These are phyloP conservation scores for Xylaria sp. DNA, from an alignment of 2,329 filamentous ascomycete genomes.

Conservation along the genomic window DNA sequence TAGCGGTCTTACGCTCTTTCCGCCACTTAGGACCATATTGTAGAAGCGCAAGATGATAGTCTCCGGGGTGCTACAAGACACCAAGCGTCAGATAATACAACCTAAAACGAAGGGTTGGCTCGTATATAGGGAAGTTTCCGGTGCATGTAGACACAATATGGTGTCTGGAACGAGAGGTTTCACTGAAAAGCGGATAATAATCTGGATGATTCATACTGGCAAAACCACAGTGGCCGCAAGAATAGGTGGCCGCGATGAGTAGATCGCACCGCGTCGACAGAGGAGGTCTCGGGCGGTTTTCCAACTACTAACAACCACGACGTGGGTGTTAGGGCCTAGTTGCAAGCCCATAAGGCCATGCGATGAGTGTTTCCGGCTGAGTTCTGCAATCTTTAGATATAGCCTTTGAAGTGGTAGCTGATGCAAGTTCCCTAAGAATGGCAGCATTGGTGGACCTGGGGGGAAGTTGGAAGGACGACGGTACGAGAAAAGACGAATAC, in stretches of 20 bases:
- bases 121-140: background rate
- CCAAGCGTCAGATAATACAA: background rate
- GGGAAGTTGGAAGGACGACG: constrained; percentile 33
- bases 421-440: constrained; percentile 41
- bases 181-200: background rate
- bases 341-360: constrained; percentile 39
- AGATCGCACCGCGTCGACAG: constrained; percentile 39
- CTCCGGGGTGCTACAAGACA: constrained; percentile 25
- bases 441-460: constrained; percentile 37
- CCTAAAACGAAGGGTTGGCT: background rate
- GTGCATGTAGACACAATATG: too few species aligned
- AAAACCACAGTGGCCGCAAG: constrained; percentile 32
- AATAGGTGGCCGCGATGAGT: constrained; percentile 39
- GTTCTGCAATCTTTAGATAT: constrained; percentile 37
- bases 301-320: constrained; percentile 41
- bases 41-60: constrained; percentile 38
- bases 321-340: constrained; percentile 35
- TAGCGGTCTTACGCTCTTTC: constrained; percentile 36
- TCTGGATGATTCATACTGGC: constrained; percentile 12
- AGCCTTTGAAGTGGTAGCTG: constrained; percentile 36
- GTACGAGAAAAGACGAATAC: background rate
- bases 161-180: background rate
- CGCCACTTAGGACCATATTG: constrained; percentile 39
- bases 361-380: constrained; percentile 32
- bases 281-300: constrained; percentile 39